Conservation (phyloP, 148 eudicot species). For the Chenopodium formosanum region DNA sequence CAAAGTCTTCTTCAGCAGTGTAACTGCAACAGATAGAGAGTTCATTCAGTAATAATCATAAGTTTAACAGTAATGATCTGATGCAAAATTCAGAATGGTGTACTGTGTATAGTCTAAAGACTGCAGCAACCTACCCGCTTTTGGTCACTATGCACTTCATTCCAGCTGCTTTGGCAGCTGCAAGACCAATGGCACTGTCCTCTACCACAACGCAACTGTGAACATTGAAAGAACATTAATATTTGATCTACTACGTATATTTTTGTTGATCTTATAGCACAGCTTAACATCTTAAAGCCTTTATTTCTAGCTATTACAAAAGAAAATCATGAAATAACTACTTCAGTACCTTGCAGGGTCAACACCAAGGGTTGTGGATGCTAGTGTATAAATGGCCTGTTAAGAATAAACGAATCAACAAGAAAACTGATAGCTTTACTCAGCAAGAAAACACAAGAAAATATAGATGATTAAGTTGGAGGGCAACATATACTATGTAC, state of each 20-base stretch:
- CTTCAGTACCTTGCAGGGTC: constrained; percentile 78
- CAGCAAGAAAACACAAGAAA: background rate
- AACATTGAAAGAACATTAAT: background rate
- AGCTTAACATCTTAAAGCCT: background rate
- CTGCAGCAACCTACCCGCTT: constrained; percentile 69
- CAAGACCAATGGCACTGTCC: constrained; percentile 94
- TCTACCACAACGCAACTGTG: constrained; percentile 89
- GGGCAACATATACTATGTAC: background rate
- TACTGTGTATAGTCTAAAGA: background rate
- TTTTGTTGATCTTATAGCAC: background rate
- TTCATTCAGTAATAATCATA: background rate
- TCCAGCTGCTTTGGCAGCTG: constrained; percentile 99
- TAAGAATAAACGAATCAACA: constrained; percentile 7
- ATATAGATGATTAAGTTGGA: background rate
- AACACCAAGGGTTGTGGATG: constrained; percentile 77
- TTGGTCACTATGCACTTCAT: constrained; percentile 95
- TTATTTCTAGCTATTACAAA: background rate
- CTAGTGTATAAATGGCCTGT: constrained; percentile 88
- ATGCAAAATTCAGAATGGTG: background rate
- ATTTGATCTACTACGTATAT: background rate
- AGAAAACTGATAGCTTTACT: background rate
- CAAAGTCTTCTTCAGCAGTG: constrained; percentile 90
- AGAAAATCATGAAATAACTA: background rate
- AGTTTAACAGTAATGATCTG: no score
- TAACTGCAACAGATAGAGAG: constrained; percentile 48